Base-by-base conservation (phyloP, 495 filamentous ascomycete species). In the Venustampulla echinocandica region DNA sequence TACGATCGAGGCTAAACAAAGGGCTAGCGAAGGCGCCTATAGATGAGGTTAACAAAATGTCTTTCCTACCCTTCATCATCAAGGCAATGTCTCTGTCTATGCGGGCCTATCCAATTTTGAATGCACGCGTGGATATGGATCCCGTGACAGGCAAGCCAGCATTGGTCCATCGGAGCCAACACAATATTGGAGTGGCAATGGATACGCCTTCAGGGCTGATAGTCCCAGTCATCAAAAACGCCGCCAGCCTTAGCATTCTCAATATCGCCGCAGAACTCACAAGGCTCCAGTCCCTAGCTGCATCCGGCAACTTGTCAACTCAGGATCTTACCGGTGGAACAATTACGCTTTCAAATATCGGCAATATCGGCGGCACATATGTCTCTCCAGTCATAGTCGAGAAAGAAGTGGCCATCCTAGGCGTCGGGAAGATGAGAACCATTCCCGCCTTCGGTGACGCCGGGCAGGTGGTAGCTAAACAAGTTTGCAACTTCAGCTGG, bases 141-240 rank as follows among this genome's bases (percentile, higher is more conserved):
- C 25, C 40, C 14, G 30, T 30, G 5, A 62, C 70, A 6, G 60
- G 67, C 24, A 84, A 83, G 53, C 82, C 86, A 4, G 73, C 72
- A 23, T 71, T 99, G 0, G 68, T 90, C 43, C 76, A 83, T 64
- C 84, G 87, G 38, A 74, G 75, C 28, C 78, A 84, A 44, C 93
- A 97, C 70, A 95, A 99, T 62, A 90, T 99, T 47, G 93, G 93
- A 39, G 72, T 99, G 10, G 93, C 92, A 30, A 90, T 97, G 78
- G 93, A 97, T 62, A 95, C 93, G 0, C 87, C 93, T 0, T 67
- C 68, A 9, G 93, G 93, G 10, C 76, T 99, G 14, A 66, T 99
- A 10, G 93, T 99, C 4, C 93, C 93, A n/a, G 93, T 94, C 22
- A 80, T 99, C 66, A 85, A 85, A 57, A 80, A 92, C 58, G 90